A percentile compares a stretch with the other conserved stretches of the same genome.
Conservation (phyloP, 148 eudicot genomes). For the Chenopodium suecicum region DNA sequence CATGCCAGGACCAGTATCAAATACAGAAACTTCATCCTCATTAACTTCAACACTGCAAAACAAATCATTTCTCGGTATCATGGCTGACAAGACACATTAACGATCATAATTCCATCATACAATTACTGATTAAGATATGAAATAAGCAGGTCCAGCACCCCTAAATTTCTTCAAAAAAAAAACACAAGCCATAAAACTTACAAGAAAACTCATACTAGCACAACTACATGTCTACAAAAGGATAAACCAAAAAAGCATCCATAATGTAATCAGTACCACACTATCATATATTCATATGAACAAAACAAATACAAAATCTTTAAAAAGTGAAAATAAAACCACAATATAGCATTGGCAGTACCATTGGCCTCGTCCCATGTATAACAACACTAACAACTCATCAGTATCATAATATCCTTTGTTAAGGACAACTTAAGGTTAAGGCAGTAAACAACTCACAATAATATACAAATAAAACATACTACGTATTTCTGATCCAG, state of each 20-base stretch:
- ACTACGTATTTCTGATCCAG: background rate
- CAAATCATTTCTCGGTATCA: background rate
- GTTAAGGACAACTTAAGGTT: background rate
- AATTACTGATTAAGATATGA: background rate
- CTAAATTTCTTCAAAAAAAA: background rate
- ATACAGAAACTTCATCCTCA: slow-evolving; percentile 42
- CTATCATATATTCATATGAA: background rate
- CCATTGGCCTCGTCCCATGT: background rate
- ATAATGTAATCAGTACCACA: background rate
- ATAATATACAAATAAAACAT: background rate
- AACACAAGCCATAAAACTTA: background rate
- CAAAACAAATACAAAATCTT: background rate
- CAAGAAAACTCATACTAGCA: background rate
- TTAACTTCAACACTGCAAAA: slow-evolving; percentile 52
- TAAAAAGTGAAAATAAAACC: no score
- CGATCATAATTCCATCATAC: background rate
- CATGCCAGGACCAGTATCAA: slow-evolving; percentile 83
- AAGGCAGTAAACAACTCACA: background rate
- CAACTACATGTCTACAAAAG: background rate
- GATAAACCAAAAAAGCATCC: background rate
- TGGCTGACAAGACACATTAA: background rate
- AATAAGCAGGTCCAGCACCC: background rate
- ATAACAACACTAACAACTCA: background rate
- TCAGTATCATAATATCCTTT: background rate
- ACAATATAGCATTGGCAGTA: background rate